phyloP scores from a whole-genome alignment of 2,329 filamentous ascomycete species.

The Epichloe sibirici region DNA sequence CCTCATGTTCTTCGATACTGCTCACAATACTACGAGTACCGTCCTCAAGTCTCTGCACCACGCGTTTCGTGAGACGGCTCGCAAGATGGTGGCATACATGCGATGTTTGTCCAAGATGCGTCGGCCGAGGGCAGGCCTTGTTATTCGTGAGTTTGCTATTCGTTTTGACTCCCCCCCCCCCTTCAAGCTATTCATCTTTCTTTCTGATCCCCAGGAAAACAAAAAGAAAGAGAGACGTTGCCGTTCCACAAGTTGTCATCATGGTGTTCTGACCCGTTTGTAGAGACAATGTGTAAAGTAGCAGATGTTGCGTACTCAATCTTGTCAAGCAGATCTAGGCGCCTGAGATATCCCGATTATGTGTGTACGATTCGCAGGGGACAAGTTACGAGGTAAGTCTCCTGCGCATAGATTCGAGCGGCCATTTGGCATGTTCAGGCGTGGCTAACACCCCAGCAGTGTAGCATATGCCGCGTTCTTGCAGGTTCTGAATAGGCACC shows the following conservation, averaged over 20 bases:
- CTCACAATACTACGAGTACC: constrained; percentile 57
- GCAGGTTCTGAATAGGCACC: constrained; percentile 54
- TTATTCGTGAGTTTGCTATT: constrained; percentile 43
- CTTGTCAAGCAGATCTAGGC: constrained; percentile 43
- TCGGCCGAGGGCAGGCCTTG: constrained; percentile 45
- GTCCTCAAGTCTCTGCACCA: constrained; percentile 63
- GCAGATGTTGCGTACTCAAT: constrained; percentile 52
- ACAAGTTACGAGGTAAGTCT: constrained; percentile 48
- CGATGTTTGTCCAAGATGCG: constrained; percentile 43
- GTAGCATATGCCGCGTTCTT: constrained; percentile 60
- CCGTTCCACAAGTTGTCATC: no score
- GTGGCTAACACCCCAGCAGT: constrained; percentile 24
- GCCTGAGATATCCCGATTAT: constrained; percentile 35
- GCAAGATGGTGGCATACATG: constrained; percentile 56
- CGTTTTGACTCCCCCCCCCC: background rate
- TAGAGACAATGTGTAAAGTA: constrained; percentile 54
- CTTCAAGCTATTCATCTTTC: no score
- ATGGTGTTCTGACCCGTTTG: background rate
- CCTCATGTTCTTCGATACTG: constrained; percentile 69
- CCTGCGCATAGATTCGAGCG: background rate
- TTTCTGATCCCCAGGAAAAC: background rate
- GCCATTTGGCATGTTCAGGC: background rate
- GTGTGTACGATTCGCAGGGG: constrained; percentile 45
- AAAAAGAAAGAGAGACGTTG: no score
- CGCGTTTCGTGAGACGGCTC: constrained; percentile 67